Conservation (phyloP, 257 asterid species). For the Linderniella brevidens region DNA sequence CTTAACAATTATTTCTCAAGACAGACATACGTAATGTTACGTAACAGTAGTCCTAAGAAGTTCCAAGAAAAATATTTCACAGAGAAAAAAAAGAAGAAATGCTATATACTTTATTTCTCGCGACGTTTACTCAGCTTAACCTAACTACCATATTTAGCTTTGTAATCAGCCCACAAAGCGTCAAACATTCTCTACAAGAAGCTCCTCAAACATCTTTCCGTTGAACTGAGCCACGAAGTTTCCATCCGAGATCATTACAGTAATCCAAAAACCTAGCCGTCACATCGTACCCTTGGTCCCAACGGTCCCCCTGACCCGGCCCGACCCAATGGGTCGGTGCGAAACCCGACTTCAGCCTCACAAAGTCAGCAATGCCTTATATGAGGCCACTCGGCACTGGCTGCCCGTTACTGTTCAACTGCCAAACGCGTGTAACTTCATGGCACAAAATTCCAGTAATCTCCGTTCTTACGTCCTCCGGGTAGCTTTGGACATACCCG, state of each 20-base stretch:
- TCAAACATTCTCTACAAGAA: not conserved
- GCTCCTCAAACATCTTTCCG: not conserved
- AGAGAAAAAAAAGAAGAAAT: too few relatives aligned
- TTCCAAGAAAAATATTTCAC: too few relatives aligned
- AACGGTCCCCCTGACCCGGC: not conserved
- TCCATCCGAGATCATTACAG: not conserved
- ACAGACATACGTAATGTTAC: too few relatives aligned
- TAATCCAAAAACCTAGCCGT: not conserved
- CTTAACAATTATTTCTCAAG: too few relatives aligned
- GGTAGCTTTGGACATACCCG: too few relatives aligned
- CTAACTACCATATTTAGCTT: not conserved
- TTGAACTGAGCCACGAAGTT: not conserved
- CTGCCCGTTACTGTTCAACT: not conserved
- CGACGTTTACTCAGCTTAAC: too few relatives aligned
- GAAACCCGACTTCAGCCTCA: not conserved
- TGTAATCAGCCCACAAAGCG: not conserved
- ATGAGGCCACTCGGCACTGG: not conserved
- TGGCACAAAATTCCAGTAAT: not conserved
- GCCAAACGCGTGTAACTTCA: not conserved
- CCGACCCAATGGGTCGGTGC: not conserved
- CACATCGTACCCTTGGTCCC: constrained; percentile 2
- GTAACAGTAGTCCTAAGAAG: too few relatives aligned
- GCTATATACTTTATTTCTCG: too few relatives aligned
- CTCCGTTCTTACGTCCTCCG: too few relatives aligned
- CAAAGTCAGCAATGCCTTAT: not conserved